These are phyloP conservation scores for Zygosaccharomyces sapae DNA, from an alignment of 1,139 yeast genomes.

Conservation along the genomic window DNA sequence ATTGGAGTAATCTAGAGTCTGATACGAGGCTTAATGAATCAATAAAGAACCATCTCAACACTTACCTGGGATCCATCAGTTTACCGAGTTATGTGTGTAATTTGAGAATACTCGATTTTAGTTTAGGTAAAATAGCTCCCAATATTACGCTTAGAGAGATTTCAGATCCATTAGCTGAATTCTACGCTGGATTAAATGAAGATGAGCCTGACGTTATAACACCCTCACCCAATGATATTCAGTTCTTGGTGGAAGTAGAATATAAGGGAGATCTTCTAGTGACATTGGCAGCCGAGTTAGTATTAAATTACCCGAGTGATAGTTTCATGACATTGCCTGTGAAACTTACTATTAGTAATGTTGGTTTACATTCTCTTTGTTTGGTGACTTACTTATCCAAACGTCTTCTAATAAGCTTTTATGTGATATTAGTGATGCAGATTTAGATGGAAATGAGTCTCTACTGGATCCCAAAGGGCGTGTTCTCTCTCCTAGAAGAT, in stretches of 20 bases:
- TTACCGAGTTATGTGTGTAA: slow-evolving; percentile 76
- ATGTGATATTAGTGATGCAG: slow-evolving; percentile 43
- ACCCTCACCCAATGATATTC: slow-evolving; percentile 50
- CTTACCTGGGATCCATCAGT: slow-evolving; percentile 55
- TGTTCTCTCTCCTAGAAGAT: slow-evolving; percentile 28
- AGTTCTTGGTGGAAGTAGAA: slow-evolving; percentile 68
- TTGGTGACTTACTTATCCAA: slow-evolving; percentile 60
- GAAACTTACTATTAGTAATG: slow-evolving; percentile 68
- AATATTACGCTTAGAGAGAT: slow-evolving; percentile 75
- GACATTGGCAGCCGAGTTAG: slow-evolving; percentile 68
- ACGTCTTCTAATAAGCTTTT: slow-evolving; percentile 43
- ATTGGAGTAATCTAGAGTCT: slow-evolving; percentile 68
- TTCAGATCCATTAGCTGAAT: slow-evolving; percentile 83
- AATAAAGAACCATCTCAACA: slow-evolving; percentile 61
- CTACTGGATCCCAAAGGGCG: slow-evolving; percentile 42
- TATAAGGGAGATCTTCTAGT: slow-evolving; percentile 76
- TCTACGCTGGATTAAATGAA: slow-evolving; percentile 45
- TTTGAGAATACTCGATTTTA: slow-evolving; percentile 64
- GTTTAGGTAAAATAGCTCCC: slow-evolving; percentile 75
- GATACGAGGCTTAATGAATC: slow-evolving; percentile 52
- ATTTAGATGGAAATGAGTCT: slow-evolving; percentile 32
- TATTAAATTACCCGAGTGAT: slow-evolving; percentile 86
- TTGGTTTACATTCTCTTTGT: slow-evolving; percentile 75
- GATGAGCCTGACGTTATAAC: slow-evolving; percentile 22
- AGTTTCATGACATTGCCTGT: slow-evolving; percentile 82